phyloP scores from a whole-genome alignment of 768 basidiomycete genomes.

The Leccinum obscurum region DNA sequence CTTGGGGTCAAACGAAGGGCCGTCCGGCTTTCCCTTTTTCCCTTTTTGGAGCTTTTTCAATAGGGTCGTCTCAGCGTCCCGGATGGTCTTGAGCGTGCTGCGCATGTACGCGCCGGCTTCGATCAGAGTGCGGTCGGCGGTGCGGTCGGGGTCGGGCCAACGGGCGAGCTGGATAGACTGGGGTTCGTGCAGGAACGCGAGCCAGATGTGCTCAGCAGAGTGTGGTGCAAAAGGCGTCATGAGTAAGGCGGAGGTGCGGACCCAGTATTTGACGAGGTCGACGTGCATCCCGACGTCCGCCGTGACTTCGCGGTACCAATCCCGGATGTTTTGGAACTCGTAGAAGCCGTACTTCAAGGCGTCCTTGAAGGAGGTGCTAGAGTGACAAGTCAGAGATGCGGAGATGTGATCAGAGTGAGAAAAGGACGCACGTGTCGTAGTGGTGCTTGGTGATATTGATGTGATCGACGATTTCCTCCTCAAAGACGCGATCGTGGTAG shows the following conservation, averaged over 20 bases:
- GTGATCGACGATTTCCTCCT: slow-evolving; percentile 85
- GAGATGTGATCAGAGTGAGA: background rate
- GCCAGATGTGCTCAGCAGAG: slow-evolving; percentile 91
- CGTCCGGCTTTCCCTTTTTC: slow-evolving; percentile 56
- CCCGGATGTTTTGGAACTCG: slow-evolving; percentile 87
- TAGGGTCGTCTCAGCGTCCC: slow-evolving; percentile 80
- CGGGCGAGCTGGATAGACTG: slow-evolving; percentile 78
- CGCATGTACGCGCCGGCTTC: slow-evolving; percentile 87
- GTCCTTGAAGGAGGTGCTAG: slow-evolving; percentile 92
- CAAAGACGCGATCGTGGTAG: slow-evolving; percentile 89
- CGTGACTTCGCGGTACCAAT: slow-evolving; percentile 96
- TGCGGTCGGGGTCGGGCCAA: slow-evolving; percentile 70
- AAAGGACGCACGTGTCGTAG: slow-evolving; percentile 70
- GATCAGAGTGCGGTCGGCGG: slow-evolving; percentile 64
- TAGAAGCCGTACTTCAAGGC: slow-evolving; percentile 95
- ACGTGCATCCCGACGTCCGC: slow-evolving; percentile 87
- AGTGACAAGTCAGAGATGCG: background rate
- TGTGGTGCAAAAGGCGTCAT: slow-evolving; percentile 90
- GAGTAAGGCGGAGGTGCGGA: slow-evolving; percentile 76
- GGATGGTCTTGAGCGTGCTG: slow-evolving; percentile 84
- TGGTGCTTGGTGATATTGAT: slow-evolving; percentile 79
- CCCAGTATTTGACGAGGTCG: slow-evolving; percentile 85
- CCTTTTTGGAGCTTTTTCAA: slow-evolving; percentile 79
- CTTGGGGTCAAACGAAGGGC: slow-evolving; percentile 75
- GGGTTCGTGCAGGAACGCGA: slow-evolving; percentile 66